These are phyloP conservation scores for Cystoisospora suis DNA, from an alignment of 169 alveolate genomes.

Conservation along the genomic window DNA sequence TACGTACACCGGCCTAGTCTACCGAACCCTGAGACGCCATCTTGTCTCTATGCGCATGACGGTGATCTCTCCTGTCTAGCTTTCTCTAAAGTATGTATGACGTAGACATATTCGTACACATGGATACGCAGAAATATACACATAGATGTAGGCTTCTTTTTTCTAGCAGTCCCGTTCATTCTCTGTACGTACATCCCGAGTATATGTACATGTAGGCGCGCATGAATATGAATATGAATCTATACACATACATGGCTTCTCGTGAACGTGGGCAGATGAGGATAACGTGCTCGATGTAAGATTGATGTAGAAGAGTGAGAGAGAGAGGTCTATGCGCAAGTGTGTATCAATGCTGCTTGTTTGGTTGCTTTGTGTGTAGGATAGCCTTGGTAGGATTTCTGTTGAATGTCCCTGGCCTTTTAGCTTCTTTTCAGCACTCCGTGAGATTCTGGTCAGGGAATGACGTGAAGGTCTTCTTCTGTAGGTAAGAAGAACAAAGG, in stretches of 20 bases:
- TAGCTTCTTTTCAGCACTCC: constrained; percentile 67
- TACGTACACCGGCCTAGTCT: neutral
- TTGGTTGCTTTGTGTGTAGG: constrained; percentile 9
- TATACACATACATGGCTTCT: too few relatives aligned
- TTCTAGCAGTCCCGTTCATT: too few relatives aligned
- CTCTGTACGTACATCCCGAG: too few relatives aligned
- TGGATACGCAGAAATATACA: neutral
- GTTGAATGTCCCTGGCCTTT: constrained; percentile 57
- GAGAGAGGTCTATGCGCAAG: neutral
- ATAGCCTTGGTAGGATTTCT: constrained; percentile 59
- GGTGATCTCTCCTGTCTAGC: too few relatives aligned
- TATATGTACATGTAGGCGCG: too few relatives aligned
- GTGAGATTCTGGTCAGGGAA: constrained; percentile 51
- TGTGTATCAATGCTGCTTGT: neutral
- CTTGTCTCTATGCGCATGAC: too few relatives aligned
- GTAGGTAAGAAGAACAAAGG: constrained; percentile 50
- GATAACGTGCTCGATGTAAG: neutral
- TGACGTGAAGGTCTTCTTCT: constrained; percentile 25
- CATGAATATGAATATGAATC: too few relatives aligned
- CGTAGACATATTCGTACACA: neutral
- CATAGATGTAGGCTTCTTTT: neutral
- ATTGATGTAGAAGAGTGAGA: neutral
- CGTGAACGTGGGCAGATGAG: neutral
- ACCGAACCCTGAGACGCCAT: too few relatives aligned
- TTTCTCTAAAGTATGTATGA: too few relatives aligned